Base-by-base conservation (phyloP, 495 filamentous ascomycete species). In the Xylaria intraflava region DNA sequence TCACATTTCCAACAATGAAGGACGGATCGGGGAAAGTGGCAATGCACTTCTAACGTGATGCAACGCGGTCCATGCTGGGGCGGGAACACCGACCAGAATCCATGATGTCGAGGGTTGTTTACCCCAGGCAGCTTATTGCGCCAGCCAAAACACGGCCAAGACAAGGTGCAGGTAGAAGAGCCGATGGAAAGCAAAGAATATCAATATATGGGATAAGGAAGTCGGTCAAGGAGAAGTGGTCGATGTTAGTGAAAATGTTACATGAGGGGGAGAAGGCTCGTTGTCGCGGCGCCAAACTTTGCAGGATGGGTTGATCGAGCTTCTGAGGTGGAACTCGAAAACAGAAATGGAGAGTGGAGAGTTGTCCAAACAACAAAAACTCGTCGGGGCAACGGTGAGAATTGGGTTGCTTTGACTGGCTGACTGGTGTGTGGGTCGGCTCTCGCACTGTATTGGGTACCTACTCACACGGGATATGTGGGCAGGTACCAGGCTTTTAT, bases 331-430 rank as follows among this genome's bases (percentile, higher is more conserved):
- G 44, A 27, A 44, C 49, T 52, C 31, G 49, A 39, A 54, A 57
- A 51, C 49, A 62, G 53, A 60, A 47, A 55, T 54, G 57, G 52
- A 47, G 20, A 46, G 54, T 57, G 54, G 27, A 51, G 43, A 33
- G 55, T 33, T 35, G 49, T 51, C 60, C 58, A 65, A 65, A 65
- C 63, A 66, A 66, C 63, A 66, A 63, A n/a, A 58, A 65, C 63
- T 67, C 62, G 65, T 65, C 62, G 57, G 60, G 64, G 59, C 62
- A 65, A 64, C 62, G 53, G 58, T 55, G 56, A 53, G 61, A 61
- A 51, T 56, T 45, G 56, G 38, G 30, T 49, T 38, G 31, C 35
- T 38, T 38, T 31, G 20, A 36, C 33, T 44, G 42, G 19, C 10
- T 30, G 33, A 22, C 44, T 46, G 19, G 41, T 9, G 41, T 30